Evolutionary conservation across 139 green algal genomes (phyloP), one percentile per base, ranked within the genome.

Genomic region (Protoeuglena noctilucae): DNA sequence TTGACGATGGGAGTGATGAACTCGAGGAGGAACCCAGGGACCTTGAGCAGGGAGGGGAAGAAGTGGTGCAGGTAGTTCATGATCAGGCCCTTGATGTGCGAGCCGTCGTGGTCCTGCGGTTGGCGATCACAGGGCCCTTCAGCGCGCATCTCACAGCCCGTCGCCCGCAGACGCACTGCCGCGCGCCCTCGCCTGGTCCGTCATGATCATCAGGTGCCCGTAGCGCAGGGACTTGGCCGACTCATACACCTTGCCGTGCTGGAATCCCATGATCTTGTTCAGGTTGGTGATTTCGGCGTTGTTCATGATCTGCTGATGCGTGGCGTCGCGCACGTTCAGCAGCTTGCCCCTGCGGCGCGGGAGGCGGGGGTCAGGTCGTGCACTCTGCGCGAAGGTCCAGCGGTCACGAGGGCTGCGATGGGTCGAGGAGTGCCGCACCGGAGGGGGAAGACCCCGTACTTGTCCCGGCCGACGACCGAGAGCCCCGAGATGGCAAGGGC

Each of bases 1-100:
- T 97, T 97, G 63, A 99, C 82, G 69, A 99, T 96, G 53, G 92
- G 92, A 27, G 92, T 99, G 68, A 99, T 94, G 74, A 99, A 99
- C 74, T 97, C 87, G 39, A 95, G 63, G 26, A 99, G 62, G 71
- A 99, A 99, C 50, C 80, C 81, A 2, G 84, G 83, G 40, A 96
- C 34, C 67, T 78, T 86, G 19, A 99, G 77, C 47, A 99, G 76
- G 5, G 80, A 88, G 24, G 92, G 91, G 75, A 93, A 98, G 77
- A 95, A 96, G 56, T 77, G 73, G 75, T 98, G 89, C 43, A 99
- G 65, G 73, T 94, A 97, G 79, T 99, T 99, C 83, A 99, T 98
- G 70, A 99, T 92, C 7, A 99, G 84, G 29, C 92, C 92, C 75
- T 99, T 99, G 78, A 99, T 99, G 79, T 99, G 92, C 2, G 74